Percentiles rank a stretch among this genome's conserved stretches.
Conservation (phyloP, 1,284 basidiomycete species). For the Apiotrichum porosum region DNA sequence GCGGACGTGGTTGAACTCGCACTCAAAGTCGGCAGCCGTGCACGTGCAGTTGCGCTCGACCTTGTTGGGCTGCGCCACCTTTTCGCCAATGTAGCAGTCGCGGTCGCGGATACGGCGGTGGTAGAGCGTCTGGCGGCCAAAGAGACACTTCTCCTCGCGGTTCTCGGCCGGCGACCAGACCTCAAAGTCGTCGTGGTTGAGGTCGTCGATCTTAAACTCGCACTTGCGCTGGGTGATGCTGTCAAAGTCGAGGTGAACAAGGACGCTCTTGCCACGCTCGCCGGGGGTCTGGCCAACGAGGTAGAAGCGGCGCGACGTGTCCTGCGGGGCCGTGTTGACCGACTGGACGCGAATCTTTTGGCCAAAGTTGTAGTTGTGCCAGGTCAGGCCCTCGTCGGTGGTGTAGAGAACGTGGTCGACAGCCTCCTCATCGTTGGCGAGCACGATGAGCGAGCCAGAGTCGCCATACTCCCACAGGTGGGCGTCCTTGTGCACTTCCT, state of each 20-base stretch:
- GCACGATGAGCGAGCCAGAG: conserved; percentile 85
- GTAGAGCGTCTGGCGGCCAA: conserved; percentile 82
- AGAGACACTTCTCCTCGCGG: conserved; percentile 70
- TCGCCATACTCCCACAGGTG: conserved; percentile 98
- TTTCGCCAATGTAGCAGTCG: conserved; percentile 75
- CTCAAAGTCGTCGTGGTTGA: conserved; percentile 84
- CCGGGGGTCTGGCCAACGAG: conserved; percentile 66
- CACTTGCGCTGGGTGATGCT: conserved; percentile 69
- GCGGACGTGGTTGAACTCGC: conserved; percentile 84
- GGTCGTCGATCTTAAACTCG: conserved; percentile 59
- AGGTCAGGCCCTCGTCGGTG: conserved; percentile 77
- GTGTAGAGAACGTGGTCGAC: conserved; percentile 86
- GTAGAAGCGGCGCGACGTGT: conserved; percentile 87
- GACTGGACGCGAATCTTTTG: conserved; percentile 68
- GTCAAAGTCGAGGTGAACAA: conserved; percentile 86
- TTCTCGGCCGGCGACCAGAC: conserved; percentile 87
- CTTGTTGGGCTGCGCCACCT: conserved; percentile 55
- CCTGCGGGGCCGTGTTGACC: conserved; percentile 83
- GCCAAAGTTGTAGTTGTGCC: conserved; percentile 84
- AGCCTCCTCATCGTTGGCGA: conserved; percentile 91
- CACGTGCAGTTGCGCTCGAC: conserved; percentile 71
- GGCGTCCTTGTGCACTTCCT: conserved; percentile 96
- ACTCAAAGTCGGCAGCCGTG: conserved; percentile 75
- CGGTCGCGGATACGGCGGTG: conserved; percentile 74
- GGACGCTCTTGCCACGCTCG: conserved; percentile 56